A percentile compares a stretch with the other conserved stretches of the same genome.
phyloP scores from a whole-genome alignment of 2,329 filamentous ascomycete genomes.

The Penicillium sp. region DNA sequence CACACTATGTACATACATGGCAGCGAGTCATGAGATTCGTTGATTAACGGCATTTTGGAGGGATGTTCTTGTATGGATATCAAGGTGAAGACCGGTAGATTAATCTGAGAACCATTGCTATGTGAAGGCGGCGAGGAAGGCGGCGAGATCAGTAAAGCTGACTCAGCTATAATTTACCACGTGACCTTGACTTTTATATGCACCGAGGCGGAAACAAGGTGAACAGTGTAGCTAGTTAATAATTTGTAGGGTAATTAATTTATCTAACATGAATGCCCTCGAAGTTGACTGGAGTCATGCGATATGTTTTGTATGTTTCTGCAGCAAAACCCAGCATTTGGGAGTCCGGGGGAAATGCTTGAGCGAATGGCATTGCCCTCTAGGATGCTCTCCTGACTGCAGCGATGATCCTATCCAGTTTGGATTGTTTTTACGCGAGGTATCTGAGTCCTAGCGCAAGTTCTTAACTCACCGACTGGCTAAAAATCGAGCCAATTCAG shows the following conservation, averaged over 20 bases:
- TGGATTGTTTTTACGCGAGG: not conserved
- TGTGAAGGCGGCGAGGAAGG: not conserved
- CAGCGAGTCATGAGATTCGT: conserved; percentile 73
- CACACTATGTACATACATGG: conserved; percentile 61
- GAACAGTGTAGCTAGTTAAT: not conserved
- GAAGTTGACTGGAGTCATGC: not conserved
- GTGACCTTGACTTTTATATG: not conserved
- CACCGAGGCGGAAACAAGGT: not conserved
- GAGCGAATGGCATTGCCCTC: not conserved
- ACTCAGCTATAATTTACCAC: not conserved
- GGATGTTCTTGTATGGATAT: not conserved
- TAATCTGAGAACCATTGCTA: conserved; percentile 5
- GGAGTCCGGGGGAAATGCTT: not conserved
- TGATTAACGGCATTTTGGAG: conserved; percentile 63
- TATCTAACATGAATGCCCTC: not conserved
- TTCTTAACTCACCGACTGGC: not conserved
- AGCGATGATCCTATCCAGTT: not conserved
- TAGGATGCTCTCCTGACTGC: not conserved
- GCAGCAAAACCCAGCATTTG: not conserved
- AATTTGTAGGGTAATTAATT: not conserved
- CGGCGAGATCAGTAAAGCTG: not conserved
- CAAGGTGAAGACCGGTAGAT: conserved; percentile 1
- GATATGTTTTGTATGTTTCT: not conserved
- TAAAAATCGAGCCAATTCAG: not conserved
- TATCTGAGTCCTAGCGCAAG: not conserved